Conservation (phyloP, 768 basidiomycete species). For the Neoboletus magnificus region DNA sequence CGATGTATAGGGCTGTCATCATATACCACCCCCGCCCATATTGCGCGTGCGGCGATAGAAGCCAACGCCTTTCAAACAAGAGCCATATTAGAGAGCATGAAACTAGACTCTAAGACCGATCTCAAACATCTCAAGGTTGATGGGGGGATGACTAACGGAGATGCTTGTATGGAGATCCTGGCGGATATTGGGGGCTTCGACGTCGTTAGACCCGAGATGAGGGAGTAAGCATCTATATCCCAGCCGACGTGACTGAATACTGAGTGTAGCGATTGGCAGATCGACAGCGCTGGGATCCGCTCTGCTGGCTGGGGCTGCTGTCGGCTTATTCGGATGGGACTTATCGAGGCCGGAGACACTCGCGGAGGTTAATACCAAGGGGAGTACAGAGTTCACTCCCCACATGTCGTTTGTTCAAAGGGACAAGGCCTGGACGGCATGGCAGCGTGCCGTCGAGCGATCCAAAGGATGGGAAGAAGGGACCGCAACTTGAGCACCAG, state of each 20-base stretch:
- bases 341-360: constrained; percentile 79
- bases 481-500: constrained; percentile 25
- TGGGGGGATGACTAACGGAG: constrained; percentile 97
- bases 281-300: constrained; percentile 96
- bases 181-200: constrained; percentile 91
- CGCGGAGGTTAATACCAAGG: constrained; percentile 80
- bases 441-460: constrained; percentile 87
- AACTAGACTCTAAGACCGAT: constrained; percentile 76
- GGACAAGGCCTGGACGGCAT: constrained; percentile 67
- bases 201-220: constrained; percentile 92
- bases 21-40: constrained; percentile 89
- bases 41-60: constrained; percentile 92
- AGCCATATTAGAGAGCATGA: constrained; percentile 94
- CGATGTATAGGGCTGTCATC: constrained; percentile 60
- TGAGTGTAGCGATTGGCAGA: constrained; percentile 36
- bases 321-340: constrained; percentile 91
- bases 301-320: constrained; percentile 85
- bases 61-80: constrained; percentile 96
- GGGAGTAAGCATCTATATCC: constrained; percentile 62
- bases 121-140: constrained; percentile 91
- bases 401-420: constrained; percentile 49
- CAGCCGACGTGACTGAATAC: neutral
- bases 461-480: constrained; percentile 79
- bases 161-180: constrained; percentile 80
- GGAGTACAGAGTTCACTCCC: constrained; percentile 69